Conservation (phyloP, 345 rosid species). For the Nephelium lappaceum region DNA sequence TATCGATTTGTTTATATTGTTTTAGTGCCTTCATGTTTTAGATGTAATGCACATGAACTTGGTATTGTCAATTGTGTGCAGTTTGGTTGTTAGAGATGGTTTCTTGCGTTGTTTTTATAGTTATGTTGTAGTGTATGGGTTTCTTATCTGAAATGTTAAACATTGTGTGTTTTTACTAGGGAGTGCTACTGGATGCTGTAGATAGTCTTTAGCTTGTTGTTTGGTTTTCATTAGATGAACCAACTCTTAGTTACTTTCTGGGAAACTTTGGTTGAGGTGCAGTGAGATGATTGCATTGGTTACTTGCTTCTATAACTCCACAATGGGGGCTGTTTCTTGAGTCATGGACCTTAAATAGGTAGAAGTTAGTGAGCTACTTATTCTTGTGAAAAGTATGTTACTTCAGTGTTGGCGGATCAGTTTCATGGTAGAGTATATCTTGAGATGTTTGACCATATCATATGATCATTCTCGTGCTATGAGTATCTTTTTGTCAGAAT, state of each 20-base stretch:
- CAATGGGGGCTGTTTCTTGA: neutral
- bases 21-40: neutral
- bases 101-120: neutral
- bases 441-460: neutral
- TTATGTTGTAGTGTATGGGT: neutral
- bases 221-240: neutral
- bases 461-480: neutral
- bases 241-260: neutral
- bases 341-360: neutral
- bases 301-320: neutral
- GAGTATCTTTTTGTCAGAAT: neutral
- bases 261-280: neutral
- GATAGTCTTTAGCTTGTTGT: neutral
- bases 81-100: neutral
- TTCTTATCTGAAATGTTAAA: neutral
- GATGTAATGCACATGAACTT: neutral
- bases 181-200: neutral
- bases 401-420: slow-evolving; percentile 21
- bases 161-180: neutral
- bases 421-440: neutral
- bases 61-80: neutral
- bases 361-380: neutral
- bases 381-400: neutral
- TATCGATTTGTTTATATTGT: neutral
- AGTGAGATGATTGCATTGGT: neutral